Evolutionary conservation across 768 basidiomycete species (phyloP).

Genomic region (Serendipita sp.): DNA sequence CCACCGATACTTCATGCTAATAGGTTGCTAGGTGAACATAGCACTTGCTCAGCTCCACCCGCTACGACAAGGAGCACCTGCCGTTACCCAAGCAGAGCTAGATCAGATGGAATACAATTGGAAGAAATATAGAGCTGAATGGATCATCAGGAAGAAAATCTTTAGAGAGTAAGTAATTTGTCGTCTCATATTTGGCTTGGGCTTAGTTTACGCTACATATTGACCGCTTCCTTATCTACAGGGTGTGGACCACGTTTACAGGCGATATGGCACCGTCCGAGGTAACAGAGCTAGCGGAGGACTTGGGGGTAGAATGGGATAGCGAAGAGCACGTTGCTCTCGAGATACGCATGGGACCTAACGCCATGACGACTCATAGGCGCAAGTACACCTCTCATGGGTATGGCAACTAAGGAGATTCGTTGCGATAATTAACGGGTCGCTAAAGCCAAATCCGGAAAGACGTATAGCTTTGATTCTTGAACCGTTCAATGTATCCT

Average conservation of each 20-base stretch:
- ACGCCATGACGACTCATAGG: neutral
- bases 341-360: constrained; percentile 22
- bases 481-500: too few relatives aligned
- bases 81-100: constrained; percentile 57
- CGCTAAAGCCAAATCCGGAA: too few relatives aligned
- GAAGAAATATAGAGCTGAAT: constrained; percentile 65
- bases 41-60: constrained; percentile 39
- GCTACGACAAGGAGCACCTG: constrained; percentile 47
- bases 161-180: constrained; percentile 47
- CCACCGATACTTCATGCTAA: constrained; percentile 11
- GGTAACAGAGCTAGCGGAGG: constrained; percentile 47
- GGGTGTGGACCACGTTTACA: constrained; percentile 59
- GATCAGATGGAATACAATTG: constrained; percentile 56
- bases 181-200: neutral
- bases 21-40: constrained; percentile 30
- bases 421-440: too few relatives aligned
- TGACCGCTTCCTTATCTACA: constrained; percentile 18
- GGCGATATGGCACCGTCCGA: constrained; percentile 56
- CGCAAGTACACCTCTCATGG: neutral
- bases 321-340: constrained; percentile 50
- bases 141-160: constrained; percentile 58
- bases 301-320: constrained; percentile 69
- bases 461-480: too few relatives aligned
- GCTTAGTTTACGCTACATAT: neutral
- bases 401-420: too few relatives aligned